Base-by-base conservation (phyloP, 2,329 filamentous ascomycete genomes). In the Aspergillus fumigatus region DNA sequence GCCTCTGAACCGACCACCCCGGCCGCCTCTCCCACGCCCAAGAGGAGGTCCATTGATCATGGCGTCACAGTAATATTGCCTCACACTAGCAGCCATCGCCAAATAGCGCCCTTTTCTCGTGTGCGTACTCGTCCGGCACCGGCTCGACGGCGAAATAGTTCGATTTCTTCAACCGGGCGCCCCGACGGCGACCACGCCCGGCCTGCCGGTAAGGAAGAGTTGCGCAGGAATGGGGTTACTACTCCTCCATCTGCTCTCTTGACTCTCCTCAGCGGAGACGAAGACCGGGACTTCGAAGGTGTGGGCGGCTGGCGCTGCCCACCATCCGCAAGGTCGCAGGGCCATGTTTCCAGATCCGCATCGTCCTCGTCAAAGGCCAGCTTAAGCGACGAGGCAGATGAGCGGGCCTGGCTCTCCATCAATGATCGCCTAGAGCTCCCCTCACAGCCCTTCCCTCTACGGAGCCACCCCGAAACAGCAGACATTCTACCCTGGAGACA, bases 231-330 rank as follows among this genome's bases (percentile, higher is more conserved):
- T 53, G 55, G 61, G 6, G 58, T 50, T 10, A 56, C 62, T 17
- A 48, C 55, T 29, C 58, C 48, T 21, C 52, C 59, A 35, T 48
- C 59, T 47, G 58, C 61, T 21, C 66, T 71, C 40, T 62, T 62
- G 11, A 59, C 62, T 47, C 59, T 71, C 19, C 64, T 72, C 45
- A 71, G 68, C 55, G 68, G 67, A 1, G 68, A 74, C 50, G 66
- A 67, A 23, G 64, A 69, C 49, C 71, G 74, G n/a, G 75, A 77
- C 59, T 77, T 77, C 55, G 75, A 77, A 65, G 75, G 75, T 3
- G 67, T 77, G 4, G 75, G 75, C 9, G 75, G 75, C 23, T 77
- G 75, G 75, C 66, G 72, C 38, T 65, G 55, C 57, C 58, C 57
- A 51, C 60, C 54, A 23, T 59, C 54, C 5, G 61, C 59, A 17